Percentiles rank a stretch among this genome's conserved stretches.
phyloP scores from a whole-genome alignment of 257 asterid species.

The Solanum sitiens region DNA sequence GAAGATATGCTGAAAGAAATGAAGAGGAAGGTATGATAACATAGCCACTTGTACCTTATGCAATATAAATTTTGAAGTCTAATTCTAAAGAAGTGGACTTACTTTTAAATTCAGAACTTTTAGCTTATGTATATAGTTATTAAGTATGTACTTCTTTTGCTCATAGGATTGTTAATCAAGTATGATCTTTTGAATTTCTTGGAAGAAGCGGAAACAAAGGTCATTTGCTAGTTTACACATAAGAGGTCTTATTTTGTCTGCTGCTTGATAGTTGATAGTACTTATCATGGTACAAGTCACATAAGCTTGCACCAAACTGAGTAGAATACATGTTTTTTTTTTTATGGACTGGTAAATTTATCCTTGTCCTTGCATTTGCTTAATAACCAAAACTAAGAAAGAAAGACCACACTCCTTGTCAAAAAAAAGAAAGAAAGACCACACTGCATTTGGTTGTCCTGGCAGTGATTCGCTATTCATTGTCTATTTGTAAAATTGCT shows the following conservation, averaged over 20 bases:
- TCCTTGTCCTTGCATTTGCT: not conserved
- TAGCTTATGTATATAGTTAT: not conserved
- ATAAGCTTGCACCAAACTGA: not conserved
- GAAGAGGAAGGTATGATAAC: constrained; percentile 74
- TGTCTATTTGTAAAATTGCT: not conserved
- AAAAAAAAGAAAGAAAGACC: not conserved
- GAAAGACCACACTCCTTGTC: not conserved
- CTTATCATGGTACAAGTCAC: not conserved
- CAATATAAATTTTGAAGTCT: not conserved
- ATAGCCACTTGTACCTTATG: not conserved
- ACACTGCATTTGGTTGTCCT: not conserved
- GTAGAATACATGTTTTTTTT: not conserved
- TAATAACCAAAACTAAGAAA: not conserved
- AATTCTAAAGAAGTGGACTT: not conserved
- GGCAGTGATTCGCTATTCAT: not conserved
- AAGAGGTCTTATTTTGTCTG: not conserved
- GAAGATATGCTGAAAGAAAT: constrained; percentile 99
- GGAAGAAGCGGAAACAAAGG: not conserved
- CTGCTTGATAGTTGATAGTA: not conserved
- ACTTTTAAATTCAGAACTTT: not conserved
- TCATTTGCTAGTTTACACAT: not conserved
- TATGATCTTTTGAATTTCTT: not conserved
- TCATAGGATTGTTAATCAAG: not conserved
- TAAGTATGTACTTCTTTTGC: not conserved
- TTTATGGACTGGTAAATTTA: not conserved